Percentiles rank a stretch among this genome's conserved stretches.
phyloP scores from a whole-genome alignment of 2,329 filamentous ascomycete species.

The Orbilia quercus region DNA sequence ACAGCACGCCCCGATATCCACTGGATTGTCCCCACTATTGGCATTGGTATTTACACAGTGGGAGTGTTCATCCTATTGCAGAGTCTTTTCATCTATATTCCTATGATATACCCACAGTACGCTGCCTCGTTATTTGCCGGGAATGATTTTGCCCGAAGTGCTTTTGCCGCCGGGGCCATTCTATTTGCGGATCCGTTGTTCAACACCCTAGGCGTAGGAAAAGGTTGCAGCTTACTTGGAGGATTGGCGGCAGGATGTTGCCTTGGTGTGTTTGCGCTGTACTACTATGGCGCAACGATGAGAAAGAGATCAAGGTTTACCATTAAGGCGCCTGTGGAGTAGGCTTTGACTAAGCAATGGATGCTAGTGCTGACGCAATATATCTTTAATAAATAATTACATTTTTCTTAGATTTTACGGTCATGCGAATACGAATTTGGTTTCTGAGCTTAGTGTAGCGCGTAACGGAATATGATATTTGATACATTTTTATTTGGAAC shows the following conservation, averaged over 20 bases:
- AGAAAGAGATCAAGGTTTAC: slow-evolving; percentile 22
- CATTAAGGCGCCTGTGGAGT: slow-evolving; percentile 16
- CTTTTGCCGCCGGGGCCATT: slow-evolving; percentile 71
- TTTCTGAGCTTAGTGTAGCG: too few relatives aligned
- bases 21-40: slow-evolving; percentile 70
- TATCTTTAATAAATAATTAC: too few relatives aligned
- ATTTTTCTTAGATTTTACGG: too few relatives aligned
- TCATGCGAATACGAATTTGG: too few relatives aligned
- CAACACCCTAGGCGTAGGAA: slow-evolving; percentile 70
- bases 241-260: slow-evolving; percentile 62
- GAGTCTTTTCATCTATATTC: slow-evolving; percentile 72
- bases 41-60: slow-evolving; percentile 69
- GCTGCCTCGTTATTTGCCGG: slow-evolving; percentile 72
- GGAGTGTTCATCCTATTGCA: slow-evolving; percentile 70
- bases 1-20: slow-evolving; percentile 67
- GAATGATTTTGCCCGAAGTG: slow-evolving; percentile 71
- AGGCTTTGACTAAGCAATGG: not conserved
- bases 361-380: too few relatives aligned
- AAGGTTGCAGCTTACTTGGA: slow-evolving; percentile 70
- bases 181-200: slow-evolving; percentile 73
- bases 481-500: too few relatives aligned
- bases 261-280: slow-evolving; percentile 27
- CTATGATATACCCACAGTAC: slow-evolving; percentile 69
- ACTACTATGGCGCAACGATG: slow-evolving; percentile 15
- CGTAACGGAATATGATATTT: too few relatives aligned